Evolutionary conservation across 108 stramenopile genomes (phyloP).

Genomic region (Skeletonema potamos): DNA sequence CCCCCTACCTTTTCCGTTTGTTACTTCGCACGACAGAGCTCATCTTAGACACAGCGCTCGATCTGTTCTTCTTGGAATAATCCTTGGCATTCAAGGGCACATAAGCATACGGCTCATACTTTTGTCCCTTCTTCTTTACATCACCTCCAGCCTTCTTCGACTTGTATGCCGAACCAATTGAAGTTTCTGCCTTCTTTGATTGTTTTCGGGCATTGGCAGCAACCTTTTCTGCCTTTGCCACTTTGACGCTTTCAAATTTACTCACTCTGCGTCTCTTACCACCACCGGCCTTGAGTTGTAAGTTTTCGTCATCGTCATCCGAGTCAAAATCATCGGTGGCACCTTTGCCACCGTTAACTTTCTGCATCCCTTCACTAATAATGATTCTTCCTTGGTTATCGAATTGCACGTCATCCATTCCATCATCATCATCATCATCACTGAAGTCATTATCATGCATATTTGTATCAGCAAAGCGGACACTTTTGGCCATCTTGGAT

Average conservation of each 20-base stretch:
- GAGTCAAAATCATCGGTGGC: conserved; percentile 10
- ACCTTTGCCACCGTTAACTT: conserved; percentile 12
- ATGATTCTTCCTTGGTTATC: conserved; percentile 77
- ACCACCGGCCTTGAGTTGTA: conserved; percentile 10
- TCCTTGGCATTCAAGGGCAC: conserved; percentile 88
- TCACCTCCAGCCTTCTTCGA: conserved; percentile 92
- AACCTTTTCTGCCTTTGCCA: conserved; percentile 23
- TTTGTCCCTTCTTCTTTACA: conserved; percentile 86
- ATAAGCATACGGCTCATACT: conserved; percentile 92
- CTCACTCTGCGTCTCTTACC: conserved; percentile 50
- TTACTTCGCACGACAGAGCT: conserved; percentile 70
- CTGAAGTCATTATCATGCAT: conserved; percentile 47
- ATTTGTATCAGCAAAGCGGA: conserved; percentile 51
- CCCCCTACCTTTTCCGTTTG: conserved; percentile 54
- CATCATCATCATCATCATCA: conserved; percentile 70
- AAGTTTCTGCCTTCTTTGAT: conserved; percentile 20
- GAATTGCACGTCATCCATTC: conserved; percentile 62
- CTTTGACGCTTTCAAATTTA: conserved; percentile 55
- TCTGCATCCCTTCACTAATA: conserved; percentile 57
- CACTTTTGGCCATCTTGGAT: conserved; percentile 67
- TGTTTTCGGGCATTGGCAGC: conserved; percentile 19
- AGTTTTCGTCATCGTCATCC: conserved; percentile 27
- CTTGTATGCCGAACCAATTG: conserved; percentile 84
- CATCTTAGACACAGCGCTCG: conserved; percentile 82
- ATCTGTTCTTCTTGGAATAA: conserved; percentile 85